phyloP scores from a whole-genome alignment of 73 alveolate genomes.

The Paramecium caudatum region DNA sequence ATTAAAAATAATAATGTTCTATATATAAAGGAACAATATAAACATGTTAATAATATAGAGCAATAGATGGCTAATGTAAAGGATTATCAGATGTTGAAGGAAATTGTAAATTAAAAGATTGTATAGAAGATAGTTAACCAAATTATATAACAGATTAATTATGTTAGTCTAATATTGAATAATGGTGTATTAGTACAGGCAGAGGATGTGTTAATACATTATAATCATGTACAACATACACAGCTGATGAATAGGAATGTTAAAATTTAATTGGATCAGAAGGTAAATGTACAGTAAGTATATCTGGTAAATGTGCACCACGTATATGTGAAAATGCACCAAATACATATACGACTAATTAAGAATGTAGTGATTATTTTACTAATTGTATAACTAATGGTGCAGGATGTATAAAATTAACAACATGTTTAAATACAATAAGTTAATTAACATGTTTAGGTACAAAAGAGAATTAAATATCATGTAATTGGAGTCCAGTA shows the following conservation, averaged over 20 bases:
- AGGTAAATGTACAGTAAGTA: conserved; percentile 11
- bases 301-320: neutral
- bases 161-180: neutral
- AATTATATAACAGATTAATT: neutral
- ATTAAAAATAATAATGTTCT: neutral
- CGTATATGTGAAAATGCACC: conserved; percentile 58
- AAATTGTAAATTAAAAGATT: neutral
- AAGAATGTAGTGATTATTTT: conserved; percentile 8
- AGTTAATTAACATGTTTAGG: neutral
- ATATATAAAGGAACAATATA: conserved; percentile 18
- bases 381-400: conserved; percentile 47
- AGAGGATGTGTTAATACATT: conserved; percentile 40
- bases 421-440: neutral
- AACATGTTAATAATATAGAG: neutral
- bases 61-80: conserved; percentile 42
- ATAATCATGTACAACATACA: conserved; percentile 4
- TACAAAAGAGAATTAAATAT: too few species aligned
- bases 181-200: neutral
- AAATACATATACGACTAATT: conserved; percentile 16
- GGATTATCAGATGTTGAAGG: conserved; percentile 1
- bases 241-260: neutral
- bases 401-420: neutral
- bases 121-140: neutral
- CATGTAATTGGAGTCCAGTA: conserved; percentile 24
- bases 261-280: neutral